phyloP scores from a whole-genome alignment of 257 asterid genomes.

The Solanum microdontum region DNA sequence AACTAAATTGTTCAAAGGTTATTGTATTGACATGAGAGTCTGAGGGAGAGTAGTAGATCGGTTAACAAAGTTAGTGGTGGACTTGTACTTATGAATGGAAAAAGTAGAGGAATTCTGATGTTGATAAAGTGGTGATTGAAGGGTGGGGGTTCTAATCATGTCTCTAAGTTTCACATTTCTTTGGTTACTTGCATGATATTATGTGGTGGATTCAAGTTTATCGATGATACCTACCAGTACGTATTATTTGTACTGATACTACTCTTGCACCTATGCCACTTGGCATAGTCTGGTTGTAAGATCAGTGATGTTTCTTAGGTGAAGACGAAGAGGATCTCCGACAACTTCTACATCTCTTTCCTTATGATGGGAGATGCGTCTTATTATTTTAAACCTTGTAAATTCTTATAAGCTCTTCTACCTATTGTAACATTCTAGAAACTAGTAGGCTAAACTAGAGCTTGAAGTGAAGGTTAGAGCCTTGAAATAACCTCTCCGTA shows the following conservation, averaged over 20 bases:
- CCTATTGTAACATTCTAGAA: too few species aligned
- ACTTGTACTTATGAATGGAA: background rate
- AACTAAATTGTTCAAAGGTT: background rate
- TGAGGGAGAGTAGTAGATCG: background rate
- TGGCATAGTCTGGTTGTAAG: background rate
- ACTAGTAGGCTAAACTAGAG: too few species aligned
- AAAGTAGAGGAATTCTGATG: background rate
- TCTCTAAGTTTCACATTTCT: background rate
- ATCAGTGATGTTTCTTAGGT: background rate
- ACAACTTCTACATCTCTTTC: background rate
- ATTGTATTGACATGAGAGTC: background rate
- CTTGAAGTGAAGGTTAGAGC: too few species aligned
- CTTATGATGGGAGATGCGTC: background rate
- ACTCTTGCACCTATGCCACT: background rate
- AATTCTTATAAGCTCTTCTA: background rate
- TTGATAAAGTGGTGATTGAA: background rate
- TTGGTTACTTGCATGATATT: background rate
- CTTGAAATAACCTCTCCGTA: too few species aligned
- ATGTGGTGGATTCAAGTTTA: background rate
- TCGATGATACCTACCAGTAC: background rate
- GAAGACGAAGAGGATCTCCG: background rate
- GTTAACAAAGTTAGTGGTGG: background rate
- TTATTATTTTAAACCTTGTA: background rate
- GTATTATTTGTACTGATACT: too few species aligned
- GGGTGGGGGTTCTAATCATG: background rate